A percentile compares a stretch with the other conserved stretches of the same genome.
These are phyloP conservation scores for Ploettnerulaceae sp. DNA, from an alignment of 2,329 filamentous ascomycete species.

Conservation along the genomic window DNA sequence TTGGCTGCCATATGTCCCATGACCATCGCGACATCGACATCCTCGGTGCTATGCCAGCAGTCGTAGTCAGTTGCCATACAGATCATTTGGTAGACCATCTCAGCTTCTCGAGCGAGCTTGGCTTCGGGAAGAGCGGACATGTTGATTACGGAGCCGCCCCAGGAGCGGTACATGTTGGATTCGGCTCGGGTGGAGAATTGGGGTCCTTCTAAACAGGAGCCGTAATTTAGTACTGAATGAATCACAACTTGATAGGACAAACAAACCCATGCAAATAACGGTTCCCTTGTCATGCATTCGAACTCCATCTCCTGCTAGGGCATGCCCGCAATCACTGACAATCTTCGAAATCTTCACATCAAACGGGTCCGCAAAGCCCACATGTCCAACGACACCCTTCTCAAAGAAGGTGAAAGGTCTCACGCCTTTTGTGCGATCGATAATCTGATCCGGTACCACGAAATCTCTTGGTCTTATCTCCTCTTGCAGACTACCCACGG, in stretches of 20 bases:
- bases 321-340: constrained; percentile 68
- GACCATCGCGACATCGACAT: constrained; percentile 94
- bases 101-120: constrained; percentile 92
- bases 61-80: constrained; percentile 99
- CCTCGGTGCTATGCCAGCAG: constrained; percentile 83
- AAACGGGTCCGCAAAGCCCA: constrained; percentile 94
- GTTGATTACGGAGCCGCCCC: constrained; percentile 95
- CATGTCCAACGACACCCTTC: constrained; percentile 84
- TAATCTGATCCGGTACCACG: constrained; percentile 91
- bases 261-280: constrained; percentile 83
- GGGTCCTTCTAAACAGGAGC: constrained; percentile 69
- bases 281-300: constrained; percentile 79
- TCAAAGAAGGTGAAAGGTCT: constrained; percentile 96
- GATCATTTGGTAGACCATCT: constrained; percentile 96
- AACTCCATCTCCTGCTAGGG: constrained; percentile 78
- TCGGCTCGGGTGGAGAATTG: constrained; percentile 96
- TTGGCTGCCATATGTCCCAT: constrained; percentile 96
- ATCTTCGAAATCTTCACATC: constrained; percentile 64
- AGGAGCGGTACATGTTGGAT: constrained; percentile 88
- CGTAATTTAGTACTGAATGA: constrained; percentile 1
- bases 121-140: constrained; percentile 95
- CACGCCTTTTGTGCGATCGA: constrained; percentile 90
- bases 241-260: neutral
- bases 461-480: constrained; percentile 95
- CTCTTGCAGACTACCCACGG: constrained; percentile 88